Base-by-base conservation (phyloP, 768 basidiomycete species). In the Xerocomus spinulosus region DNA sequence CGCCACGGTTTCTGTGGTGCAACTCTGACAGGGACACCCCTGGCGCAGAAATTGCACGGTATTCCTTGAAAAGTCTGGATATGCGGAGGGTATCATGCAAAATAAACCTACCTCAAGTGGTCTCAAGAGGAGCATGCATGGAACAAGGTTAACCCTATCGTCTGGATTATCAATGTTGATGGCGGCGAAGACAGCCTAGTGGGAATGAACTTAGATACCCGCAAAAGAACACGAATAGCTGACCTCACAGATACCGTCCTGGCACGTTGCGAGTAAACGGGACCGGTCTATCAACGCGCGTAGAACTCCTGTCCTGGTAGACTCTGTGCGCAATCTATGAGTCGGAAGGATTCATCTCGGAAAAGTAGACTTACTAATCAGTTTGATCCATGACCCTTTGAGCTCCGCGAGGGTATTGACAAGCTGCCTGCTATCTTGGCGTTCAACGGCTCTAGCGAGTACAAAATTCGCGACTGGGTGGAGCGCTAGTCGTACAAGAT, bases 391-490 rank as follows among this genome's bases (percentile, higher is more conserved):
- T 33, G 72, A 62, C 29, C 65, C 71, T 38, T 71, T 65, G 28
- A 93, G 70, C 58, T 92, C 89, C n/a, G 66, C 56, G 37, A 83
- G 75, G 14, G 80, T 73, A 5, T 68, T 72, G 1, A 64, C 63
- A 28, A 97, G 61, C 51, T 87, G 80, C 4, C 69, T 67, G 15
- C 67, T 71, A n/a, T 77, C 71, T 12, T 83, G 63, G 38, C 89
- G 73, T 42, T 80, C 80, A 23, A 94, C 54, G 1, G 85, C 87
- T 63, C 82, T 85, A 1, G 93, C 86, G 5, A 93, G 74, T 18
- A 97, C 93, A 58, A 92, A 99, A 61, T 98, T 99, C 12, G 90
- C 92, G 2, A 94, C 87, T 3, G 94, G 92, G 66, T 99, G 95
- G 17, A 77, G 72, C 15, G 87, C 83, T 24, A 96, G 71, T 48